A percentile compares a stretch with the other conserved stretches of the same genome.
phyloP scores from a whole-genome alignment of 75 land plant genomes.

The Cupressus sempervirens region DNA sequence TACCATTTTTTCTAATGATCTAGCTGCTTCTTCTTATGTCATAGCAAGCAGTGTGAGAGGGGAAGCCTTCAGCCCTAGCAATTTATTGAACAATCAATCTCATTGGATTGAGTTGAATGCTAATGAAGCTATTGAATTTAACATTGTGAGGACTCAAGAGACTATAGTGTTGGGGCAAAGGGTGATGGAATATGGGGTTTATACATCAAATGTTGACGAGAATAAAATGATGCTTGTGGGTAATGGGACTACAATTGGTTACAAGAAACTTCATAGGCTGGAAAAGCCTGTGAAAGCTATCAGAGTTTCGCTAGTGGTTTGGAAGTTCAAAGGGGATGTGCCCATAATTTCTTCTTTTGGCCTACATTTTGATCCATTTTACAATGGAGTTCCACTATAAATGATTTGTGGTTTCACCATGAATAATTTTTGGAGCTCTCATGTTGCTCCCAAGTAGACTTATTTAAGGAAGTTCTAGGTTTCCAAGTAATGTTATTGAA shows the following conservation, averaged over 20 bases:
- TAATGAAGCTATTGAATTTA: constrained; percentile 40
- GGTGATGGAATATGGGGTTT: constrained; percentile 49
- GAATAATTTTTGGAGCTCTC: background rate
- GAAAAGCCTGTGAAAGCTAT: constrained; percentile 19
- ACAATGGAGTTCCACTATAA: no score
- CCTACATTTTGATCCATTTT: constrained; percentile 62
- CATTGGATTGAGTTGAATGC: constrained; percentile 51
- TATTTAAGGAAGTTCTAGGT: no score
- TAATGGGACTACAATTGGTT: constrained; percentile 74
- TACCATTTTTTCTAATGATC: constrained; percentile 52
- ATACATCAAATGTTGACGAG: constrained; percentile 20
- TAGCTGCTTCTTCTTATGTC: constrained; percentile 39
- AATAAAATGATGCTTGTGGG: constrained; percentile 28
- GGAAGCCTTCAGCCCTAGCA: constrained; percentile 35
- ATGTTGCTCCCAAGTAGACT: no score
- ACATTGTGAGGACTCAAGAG: constrained; percentile 78
- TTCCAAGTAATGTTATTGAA: no score
- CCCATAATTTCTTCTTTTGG: constrained; percentile 62
- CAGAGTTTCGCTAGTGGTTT: constrained; percentile 27
- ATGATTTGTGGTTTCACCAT: background rate
- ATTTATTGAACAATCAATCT: constrained; percentile 36
- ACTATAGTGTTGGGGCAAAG: constrained; percentile 84
- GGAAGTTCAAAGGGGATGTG: constrained; percentile 26
- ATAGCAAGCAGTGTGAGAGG: constrained; percentile 73
- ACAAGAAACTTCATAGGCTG: constrained; percentile 75